These are phyloP conservation scores for Talaromyces sp. DNA, from an alignment of 2,329 filamentous ascomycete species.

Conservation along the genomic window DNA sequence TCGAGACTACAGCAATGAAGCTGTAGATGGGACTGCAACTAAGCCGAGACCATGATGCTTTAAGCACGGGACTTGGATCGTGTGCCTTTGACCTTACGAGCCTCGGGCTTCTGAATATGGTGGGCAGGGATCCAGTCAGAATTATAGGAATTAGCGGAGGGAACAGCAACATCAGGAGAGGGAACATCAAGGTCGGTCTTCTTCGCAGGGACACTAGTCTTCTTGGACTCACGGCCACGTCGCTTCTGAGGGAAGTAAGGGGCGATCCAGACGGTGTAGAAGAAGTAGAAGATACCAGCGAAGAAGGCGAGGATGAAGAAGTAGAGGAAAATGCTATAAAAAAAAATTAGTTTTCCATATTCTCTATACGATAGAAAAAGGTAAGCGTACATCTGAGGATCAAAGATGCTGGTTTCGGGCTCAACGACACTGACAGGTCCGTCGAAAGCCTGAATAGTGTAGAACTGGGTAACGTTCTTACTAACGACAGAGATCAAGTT, in stretches of 20 bases:
- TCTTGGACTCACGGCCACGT: conserved; percentile 61
- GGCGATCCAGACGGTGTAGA: conserved; percentile 97
- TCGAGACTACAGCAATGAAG: not conserved
- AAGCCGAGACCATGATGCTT: conserved; percentile 11
- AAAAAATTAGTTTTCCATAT: conserved; percentile 18
- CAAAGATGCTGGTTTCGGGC: conserved; percentile 83
- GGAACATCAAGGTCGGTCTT: conserved; percentile 52
- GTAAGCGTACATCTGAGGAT: conserved; percentile 81
- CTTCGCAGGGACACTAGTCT: conserved; percentile 60
- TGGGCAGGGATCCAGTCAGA: conserved; percentile 89
- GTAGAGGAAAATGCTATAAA: conserved; percentile 95
- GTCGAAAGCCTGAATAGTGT: conserved; percentile 76
- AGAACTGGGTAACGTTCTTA: conserved; percentile 63
- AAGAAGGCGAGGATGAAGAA: conserved; percentile 78
- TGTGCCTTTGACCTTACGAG: conserved; percentile 56
- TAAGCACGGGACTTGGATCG: conserved; percentile 37
- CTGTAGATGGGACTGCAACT: not conserved
- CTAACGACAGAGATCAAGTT: conserved; percentile 71
- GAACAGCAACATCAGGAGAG: conserved; percentile 55
- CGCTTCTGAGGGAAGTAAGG: conserved; percentile 86
- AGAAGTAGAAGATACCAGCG: conserved; percentile 81
- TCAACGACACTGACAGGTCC: conserved; percentile 83
- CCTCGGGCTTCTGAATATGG: conserved; percentile 82
- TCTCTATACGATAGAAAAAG: not conserved
- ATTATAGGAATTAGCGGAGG: conserved; percentile 73